phyloP scores from a whole-genome alignment of 768 basidiomycete genomes.

The Saitozyma sp. region DNA sequence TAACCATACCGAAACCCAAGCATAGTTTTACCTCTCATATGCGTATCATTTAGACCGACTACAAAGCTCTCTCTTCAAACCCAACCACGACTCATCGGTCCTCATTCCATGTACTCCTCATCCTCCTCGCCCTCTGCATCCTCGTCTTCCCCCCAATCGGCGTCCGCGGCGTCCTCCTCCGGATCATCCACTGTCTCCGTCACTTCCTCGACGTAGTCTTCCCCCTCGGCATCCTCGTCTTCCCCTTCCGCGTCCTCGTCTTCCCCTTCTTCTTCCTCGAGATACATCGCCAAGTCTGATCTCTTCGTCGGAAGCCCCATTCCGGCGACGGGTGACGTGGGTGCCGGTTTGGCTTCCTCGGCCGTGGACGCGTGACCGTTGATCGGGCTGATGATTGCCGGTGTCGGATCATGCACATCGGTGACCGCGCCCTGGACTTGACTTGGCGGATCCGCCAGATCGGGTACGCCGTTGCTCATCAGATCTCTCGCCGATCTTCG shows the following conservation, averaged over 20 bases:
- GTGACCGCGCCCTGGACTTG: neutral
- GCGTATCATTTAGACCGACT: no score
- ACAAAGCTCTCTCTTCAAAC: no score
- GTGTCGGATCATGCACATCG: neutral
- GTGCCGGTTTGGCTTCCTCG: no score
- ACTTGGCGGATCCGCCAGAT: neutral
- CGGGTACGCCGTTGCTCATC: neutral
- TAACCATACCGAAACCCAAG: no score
- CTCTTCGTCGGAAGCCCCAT: no score
- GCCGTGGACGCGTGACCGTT: neutral
- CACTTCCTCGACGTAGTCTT: constrained; percentile 5
- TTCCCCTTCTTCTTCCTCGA: neutral
- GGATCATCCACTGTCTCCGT: constrained; percentile 3
- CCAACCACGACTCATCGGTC: no score
- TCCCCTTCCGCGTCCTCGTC: constrained; percentile 6
- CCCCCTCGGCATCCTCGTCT: constrained; percentile 12
- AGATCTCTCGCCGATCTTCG: no score
- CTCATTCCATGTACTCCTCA: constrained; percentile 30
- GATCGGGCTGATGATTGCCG: neutral
- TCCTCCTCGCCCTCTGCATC: constrained; percentile 38
- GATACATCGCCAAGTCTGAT: no score
- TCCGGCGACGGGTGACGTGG: no score
- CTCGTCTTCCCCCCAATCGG: constrained; percentile 8
- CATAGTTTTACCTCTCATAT: no score
- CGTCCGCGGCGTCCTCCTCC: constrained; percentile 8